Base-by-base conservation (phyloP, 345 rosid species). In the Bruguiera gymnorhiza region DNA sequence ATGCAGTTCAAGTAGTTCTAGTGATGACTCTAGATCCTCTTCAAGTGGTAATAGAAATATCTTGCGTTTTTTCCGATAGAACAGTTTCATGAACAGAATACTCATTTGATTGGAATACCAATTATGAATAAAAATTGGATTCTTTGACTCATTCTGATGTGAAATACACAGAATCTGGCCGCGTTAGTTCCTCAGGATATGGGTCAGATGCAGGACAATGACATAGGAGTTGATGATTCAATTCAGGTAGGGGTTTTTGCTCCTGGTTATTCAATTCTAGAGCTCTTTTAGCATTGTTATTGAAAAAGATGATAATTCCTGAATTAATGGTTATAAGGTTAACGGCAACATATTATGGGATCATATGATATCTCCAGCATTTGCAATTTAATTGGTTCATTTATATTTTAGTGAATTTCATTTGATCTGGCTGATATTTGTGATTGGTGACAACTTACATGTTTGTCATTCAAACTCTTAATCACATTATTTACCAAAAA, bases 11-110 rank as follows among this genome's bases (percentile, higher is more conserved):
- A 68, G 86, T 57, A 73, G 87, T 65, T 80, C 86, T 68, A 67
- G 87, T 65, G 68, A 82, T 71, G 83, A 67, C 7, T 77, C 87
- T 36, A 75, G 79, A 60, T 85, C 86, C 29, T 84, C 87, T 70
- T 83, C 91, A 48, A 76, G 75, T 73, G 84, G 89, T 87, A 80
- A 75, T 21, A 23, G 34, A 27, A 37, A 34, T 27, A 6, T 60
- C 55, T 63, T 60, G 21, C 23, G 21, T 48, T 75, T 5, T 5
- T 37, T 69, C 3, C 23, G 53, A 37, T 43, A 9, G 6, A 39
- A 6, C 34, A 1, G 55, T 37, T 56, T 18, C 3, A 29, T 57
- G 8, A 60, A 66, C 21, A 56, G 20, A 24, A 43, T 67, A 54
- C 71, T 69, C 36, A 32, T 60, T 34, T 2, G 10, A 48, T 63